phyloP scores from a whole-genome alignment of 2,329 filamentous ascomycete genomes.

The Saccharata proteae region DNA sequence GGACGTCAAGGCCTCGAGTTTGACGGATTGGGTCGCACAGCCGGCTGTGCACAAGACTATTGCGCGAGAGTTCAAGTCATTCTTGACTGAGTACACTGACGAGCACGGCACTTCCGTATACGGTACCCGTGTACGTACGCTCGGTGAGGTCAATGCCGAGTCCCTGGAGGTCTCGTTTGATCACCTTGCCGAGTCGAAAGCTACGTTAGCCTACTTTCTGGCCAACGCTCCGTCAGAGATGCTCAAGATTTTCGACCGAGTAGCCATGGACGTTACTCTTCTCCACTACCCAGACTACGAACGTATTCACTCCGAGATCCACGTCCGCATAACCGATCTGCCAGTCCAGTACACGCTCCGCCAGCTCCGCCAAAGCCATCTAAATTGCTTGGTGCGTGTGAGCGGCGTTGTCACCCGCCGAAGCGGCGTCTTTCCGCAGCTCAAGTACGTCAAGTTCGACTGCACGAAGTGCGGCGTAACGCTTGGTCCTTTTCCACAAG shows the following conservation, averaged over 20 bases:
- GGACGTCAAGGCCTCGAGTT: constrained; percentile 83
- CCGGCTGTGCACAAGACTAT: constrained; percentile 86
- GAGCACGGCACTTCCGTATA: constrained; percentile 84
- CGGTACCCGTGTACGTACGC: constrained; percentile 80
- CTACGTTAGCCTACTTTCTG: constrained; percentile 87
- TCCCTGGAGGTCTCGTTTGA: constrained; percentile 93
- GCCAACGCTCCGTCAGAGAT: constrained; percentile 94
- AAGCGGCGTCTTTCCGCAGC: constrained; percentile 89
- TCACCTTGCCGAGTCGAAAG: constrained; percentile 80
- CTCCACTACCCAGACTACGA: constrained; percentile 97
- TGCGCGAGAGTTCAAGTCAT: constrained; percentile 92
- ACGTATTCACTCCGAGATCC: constrained; percentile 93
- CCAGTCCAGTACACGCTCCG: constrained; percentile 92
- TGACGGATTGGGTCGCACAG: constrained; percentile 91
- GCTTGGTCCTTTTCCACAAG: constrained; percentile 91
- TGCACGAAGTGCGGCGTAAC: constrained; percentile 87
- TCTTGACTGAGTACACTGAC: constrained; percentile 92
- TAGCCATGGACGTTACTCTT: constrained; percentile 91
- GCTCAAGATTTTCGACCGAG: constrained; percentile 89
- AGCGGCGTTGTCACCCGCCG: constrained; percentile 90
- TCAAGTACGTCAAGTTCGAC: constrained; percentile 98
- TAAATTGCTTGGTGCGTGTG: constrained; percentile 91
- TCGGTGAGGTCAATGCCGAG: constrained; percentile 96
- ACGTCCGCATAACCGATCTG: constrained; percentile 90
- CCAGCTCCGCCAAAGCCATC: constrained; percentile 84